Percentiles rank a stretch among this genome's conserved stretches.
These are phyloP conservation scores for Ascochyta pisi DNA, from an alignment of 2,329 filamentous ascomycete species.

Conservation along the genomic window DNA sequence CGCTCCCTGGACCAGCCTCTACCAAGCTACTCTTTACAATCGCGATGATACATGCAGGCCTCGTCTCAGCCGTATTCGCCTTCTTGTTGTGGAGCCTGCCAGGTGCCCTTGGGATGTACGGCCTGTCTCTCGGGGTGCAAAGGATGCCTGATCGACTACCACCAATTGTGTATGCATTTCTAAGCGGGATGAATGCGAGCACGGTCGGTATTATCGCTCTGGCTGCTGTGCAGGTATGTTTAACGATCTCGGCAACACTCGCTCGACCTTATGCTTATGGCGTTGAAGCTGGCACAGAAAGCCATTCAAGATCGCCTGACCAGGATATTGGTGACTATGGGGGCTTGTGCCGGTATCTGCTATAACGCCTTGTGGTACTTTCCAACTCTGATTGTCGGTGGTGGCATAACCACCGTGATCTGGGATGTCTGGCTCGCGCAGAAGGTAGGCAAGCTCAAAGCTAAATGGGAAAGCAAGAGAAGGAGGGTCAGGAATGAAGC, in stretches of 20 bases:
- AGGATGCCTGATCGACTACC: slow-evolving; percentile 67
- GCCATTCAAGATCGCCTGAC: slow-evolving; percentile 71
- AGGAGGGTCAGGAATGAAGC: slow-evolving; percentile 24
- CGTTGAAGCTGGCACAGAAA: slow-evolving; percentile 65
- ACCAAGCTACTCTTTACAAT: slow-evolving; percentile 77
- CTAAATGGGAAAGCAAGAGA: slow-evolving; percentile 27
- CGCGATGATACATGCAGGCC: slow-evolving; percentile 67
- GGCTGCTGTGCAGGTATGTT: slow-evolving; percentile 62
- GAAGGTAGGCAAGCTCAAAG: slow-evolving; percentile 43
- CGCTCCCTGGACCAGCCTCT: slow-evolving; percentile 70
- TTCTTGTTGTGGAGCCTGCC: slow-evolving; percentile 74
- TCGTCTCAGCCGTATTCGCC: slow-evolving; percentile 63
- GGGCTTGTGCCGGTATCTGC: slow-evolving; percentile 68
- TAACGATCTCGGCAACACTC: not conserved
- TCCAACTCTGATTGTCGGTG: slow-evolving; percentile 66
- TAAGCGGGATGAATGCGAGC: slow-evolving; percentile 74
- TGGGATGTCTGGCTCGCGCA: slow-evolving; percentile 65
- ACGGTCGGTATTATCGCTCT: slow-evolving; percentile 76
- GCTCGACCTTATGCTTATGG: not conserved
- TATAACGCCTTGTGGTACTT: slow-evolving; percentile 81
- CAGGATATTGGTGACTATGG: slow-evolving; percentile 68
- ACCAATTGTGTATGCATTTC: slow-evolving; percentile 68
- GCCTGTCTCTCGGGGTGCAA: slow-evolving; percentile 68
- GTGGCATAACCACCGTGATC: slow-evolving; percentile 60
- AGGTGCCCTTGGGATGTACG: slow-evolving; percentile 74